Percentiles rank a stretch among this genome's conserved stretches.
Evolutionary conservation across 495 filamentous ascomycete species (phyloP).

Genomic region (Staphylotrichum tortipilum): DNA sequence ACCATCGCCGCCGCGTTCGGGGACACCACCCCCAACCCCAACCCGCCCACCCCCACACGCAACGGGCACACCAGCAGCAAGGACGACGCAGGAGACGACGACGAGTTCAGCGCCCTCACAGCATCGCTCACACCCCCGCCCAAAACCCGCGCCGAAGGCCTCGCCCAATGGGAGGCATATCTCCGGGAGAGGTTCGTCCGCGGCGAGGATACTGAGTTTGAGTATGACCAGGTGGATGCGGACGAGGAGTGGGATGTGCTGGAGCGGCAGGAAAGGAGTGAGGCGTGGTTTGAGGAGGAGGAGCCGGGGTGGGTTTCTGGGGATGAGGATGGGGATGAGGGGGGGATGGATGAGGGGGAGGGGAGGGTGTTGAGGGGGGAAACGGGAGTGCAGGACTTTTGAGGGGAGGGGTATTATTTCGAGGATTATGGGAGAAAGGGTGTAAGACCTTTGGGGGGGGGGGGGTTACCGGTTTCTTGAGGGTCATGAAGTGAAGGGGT

Average conservation of each 20-base stretch:
- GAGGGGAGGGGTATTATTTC: constrained; percentile 12
- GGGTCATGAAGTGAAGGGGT: too few species aligned
- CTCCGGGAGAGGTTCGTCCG: constrained; percentile 61
- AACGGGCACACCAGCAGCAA: too few species aligned
- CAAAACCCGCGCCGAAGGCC: constrained; percentile 54
- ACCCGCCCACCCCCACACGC: too few species aligned
- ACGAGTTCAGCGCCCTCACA: constrained; percentile 39
- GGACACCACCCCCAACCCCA: too few species aligned
- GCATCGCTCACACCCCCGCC: constrained; percentile 53
- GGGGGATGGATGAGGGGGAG: constrained; percentile 21
- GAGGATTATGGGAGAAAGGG: too few species aligned
- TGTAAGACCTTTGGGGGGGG: too few species aligned
- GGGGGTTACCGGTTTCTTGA: too few species aligned
- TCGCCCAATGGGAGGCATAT: constrained; percentile 56
- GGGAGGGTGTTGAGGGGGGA: constrained; percentile 49
- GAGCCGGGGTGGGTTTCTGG: constrained; percentile 54
- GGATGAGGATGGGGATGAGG: constrained; percentile 40
- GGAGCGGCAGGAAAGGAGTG: constrained; percentile 49
- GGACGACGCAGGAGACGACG: too few species aligned
- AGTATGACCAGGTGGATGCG: constrained; percentile 59
- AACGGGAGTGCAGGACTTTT: constrained; percentile 79
- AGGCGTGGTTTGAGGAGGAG: constrained; percentile 71
- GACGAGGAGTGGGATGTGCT: constrained; percentile 63
- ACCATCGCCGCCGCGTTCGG: too few species aligned
- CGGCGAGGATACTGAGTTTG: constrained; percentile 68